A percentile compares a stretch with the other conserved stretches of the same genome.
These are phyloP conservation scores for Hanseniaspora lachancei DNA, from an alignment of 805 yeast species.

Conservation along the genomic window DNA sequence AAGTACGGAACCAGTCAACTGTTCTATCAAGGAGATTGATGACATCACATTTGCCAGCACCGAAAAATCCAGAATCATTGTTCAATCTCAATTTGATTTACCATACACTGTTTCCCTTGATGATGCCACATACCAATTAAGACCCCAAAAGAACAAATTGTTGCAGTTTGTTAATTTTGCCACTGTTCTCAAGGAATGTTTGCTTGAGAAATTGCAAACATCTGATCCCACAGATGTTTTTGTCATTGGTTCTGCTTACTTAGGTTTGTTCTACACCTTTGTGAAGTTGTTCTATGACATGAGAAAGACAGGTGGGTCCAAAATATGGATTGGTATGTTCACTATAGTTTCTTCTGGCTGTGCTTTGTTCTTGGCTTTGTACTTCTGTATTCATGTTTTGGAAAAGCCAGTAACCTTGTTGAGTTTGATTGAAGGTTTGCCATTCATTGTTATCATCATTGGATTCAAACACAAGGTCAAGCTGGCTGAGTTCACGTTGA, in stretches of 20 bases:
- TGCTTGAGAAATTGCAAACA: conserved; percentile 39
- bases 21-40: conserved; percentile 15
- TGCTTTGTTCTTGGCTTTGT: conserved; percentile 71
- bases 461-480: conserved; percentile 81
- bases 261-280: conserved; percentile 79
- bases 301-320: conserved; percentile 58
- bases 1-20: conserved; percentile 17
- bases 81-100: conserved; percentile 9
- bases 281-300: conserved; percentile 61
- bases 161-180: conserved; percentile 45
- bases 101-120: conserved; percentile 21
- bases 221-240: conserved; percentile 81
- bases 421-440: conserved; percentile 78
- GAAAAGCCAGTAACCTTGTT: conserved; percentile 54
- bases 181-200: conserved; percentile 29
- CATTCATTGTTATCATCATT: conserved; percentile 79
- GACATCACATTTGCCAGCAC: conserved; percentile 2
- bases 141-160: conserved; percentile 41
- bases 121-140: conserved; percentile 48
- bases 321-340: conserved; percentile 73
- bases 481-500: conserved; percentile 48
- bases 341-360: conserved; percentile 66
- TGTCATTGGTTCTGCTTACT: conserved; percentile 64
- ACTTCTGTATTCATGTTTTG: conserved; percentile 43
- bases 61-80: conserved; percentile 6